Conservation (phyloP, 75 land plant species). For the Pseudotsuga menziesii region DNA sequence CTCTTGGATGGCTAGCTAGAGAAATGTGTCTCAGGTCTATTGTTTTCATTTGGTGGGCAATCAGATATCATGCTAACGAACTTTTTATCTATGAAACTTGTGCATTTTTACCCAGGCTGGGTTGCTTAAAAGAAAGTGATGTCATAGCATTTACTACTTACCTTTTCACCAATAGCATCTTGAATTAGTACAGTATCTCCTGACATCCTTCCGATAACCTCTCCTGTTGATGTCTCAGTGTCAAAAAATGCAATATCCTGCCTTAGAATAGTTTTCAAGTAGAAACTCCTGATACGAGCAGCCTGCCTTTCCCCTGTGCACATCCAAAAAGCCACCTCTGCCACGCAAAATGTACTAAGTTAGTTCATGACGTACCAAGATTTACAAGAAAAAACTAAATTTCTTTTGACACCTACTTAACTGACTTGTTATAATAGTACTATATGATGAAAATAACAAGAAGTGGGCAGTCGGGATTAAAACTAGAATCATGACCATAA, state of each 20-base stretch:
- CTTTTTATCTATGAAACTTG: background rate
- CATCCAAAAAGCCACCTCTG: conserved; percentile 87
- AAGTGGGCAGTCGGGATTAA: background rate
- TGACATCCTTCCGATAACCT: conserved; percentile 76
- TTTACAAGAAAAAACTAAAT: background rate
- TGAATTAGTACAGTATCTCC: conserved; percentile 86
- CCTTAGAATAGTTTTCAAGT: conserved; percentile 63
- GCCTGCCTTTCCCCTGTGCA: conserved; percentile 80
- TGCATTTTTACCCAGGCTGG: background rate
- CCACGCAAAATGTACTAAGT: background rate
- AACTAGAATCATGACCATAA: background rate
- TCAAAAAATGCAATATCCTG: conserved; percentile 88
- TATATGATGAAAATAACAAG: background rate
- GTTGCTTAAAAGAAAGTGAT: background rate
- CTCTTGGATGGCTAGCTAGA: background rate
- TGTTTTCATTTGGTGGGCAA: background rate
- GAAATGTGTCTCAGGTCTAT: background rate
- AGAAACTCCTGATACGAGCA: conserved; percentile 57
- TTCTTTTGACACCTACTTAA: background rate
- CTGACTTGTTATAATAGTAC: background rate
- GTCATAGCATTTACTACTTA: conserved; percentile 3
- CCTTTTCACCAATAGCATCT: conserved; percentile 94
- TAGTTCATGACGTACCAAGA: background rate
- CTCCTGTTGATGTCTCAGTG: conserved; percentile 74
- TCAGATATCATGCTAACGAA: background rate